Base-by-base conservation (phyloP, 768 basidiomycete species). In the Pulveroboletus frians region DNA sequence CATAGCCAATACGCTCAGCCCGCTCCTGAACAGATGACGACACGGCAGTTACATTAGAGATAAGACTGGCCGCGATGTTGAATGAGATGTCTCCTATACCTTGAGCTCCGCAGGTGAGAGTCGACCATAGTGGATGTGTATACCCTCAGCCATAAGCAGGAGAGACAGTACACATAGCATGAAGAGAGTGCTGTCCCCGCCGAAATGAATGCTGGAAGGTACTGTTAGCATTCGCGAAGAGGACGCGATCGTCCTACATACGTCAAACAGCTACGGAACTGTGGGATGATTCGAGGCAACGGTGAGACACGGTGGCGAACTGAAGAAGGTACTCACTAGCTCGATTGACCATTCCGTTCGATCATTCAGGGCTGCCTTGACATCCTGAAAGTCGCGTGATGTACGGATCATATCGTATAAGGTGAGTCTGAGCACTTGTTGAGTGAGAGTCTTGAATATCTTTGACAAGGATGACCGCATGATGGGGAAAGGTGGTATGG, bases 101-200 rank as follows among this genome's bases (percentile, higher is more conserved):
- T 65, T 65, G 1, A 65, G 47, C 21, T 62, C 41, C 1, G 27
- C n/a, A 34, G 63, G 46, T 36, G 63, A 44, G 38, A 65, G 55
- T 39, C 63, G 51, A 45, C 50, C 57, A 18, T 63, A 62, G 7
- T 44, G 46, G 1, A 62, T 18, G 20, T 46, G 57, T 9, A 59
- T 53, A 9, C 29, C 54, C 46, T 64, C 61, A 0, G 62, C 54
- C 52, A 59, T 49, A 0, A 52, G 29, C 35, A 63, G 27, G 20
- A 64, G 54, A 5, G 37, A 52, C 27, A 63, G 34, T 1, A 49
- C 10, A 17, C 45, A 54, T 8, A 56, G 17, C 49, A 37, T 56
- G 44, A 61, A 41, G 26, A 57, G 43, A 42, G 29, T 30, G 13
- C 30, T 39, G 5, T 46, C 38, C 1, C 27, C 51, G 38, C 2